Percentiles rank a stretch among this genome's conserved stretches.
These are phyloP conservation scores for Fusarium sp. DNA, from an alignment of 2,329 filamentous ascomycete species.

Conservation along the genomic window DNA sequence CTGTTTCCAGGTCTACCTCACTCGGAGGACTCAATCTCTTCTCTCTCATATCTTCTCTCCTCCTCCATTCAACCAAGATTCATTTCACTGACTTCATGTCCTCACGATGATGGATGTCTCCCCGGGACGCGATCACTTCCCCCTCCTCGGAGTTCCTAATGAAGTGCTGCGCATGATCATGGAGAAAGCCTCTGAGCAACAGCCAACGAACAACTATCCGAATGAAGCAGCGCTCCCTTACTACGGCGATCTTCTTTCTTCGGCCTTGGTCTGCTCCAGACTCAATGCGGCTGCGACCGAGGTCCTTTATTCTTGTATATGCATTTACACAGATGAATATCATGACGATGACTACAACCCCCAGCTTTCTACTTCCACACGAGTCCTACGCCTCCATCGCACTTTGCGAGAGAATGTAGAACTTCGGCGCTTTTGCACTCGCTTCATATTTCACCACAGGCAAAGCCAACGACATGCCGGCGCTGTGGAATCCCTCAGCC, in stretches of 20 bases:
- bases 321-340: background rate
- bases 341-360: background rate
- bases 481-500: background rate
- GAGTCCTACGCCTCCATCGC: background rate
- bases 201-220: background rate
- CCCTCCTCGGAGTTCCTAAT: background rate
- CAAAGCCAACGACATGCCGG: no score
- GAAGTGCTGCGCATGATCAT: background rate
- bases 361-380: background rate
- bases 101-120: background rate
- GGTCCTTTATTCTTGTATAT: background rate
- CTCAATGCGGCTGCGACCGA: background rate
- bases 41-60: background rate
- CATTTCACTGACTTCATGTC: background rate
- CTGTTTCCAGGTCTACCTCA: background rate
- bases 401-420: background rate
- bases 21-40: background rate
- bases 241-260: background rate
- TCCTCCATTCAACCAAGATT: background rate
- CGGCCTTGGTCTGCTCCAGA: background rate
- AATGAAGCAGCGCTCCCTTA: background rate
- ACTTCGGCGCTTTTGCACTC: background rate
- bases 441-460: background rate
- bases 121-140: background rate
- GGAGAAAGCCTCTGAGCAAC: background rate